Base-by-base conservation (phyloP, 257 asterid genomes). In the Ajuga chamaepitys region DNA sequence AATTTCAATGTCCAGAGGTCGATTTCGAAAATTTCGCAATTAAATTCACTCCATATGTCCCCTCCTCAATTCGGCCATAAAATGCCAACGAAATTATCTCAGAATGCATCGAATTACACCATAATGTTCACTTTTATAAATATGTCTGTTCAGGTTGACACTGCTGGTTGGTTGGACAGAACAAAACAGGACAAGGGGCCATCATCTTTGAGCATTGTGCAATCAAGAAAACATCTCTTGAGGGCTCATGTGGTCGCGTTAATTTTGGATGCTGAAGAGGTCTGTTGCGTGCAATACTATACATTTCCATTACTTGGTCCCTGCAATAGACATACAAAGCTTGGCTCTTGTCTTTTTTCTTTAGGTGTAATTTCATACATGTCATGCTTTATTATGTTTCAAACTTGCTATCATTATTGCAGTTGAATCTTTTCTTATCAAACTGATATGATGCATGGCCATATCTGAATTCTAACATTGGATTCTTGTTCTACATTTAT, bases 81-180 rank as follows among this genome's bases (percentile, higher is more conserved):
- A 22, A 18, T 56, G n/a, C 30, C 9, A 25, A n/a, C 13, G 13
- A 45, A n/a, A 44, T 21, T 62, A 2, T 67, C 28, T 67, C 4
- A 0, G 58, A 41, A 13, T 34, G n/a, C 73, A 13, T 46, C 21
- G 5, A 68, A 58, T 32, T 9, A 10, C 35, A 26, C 8, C 42
- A 22, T n/a, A 47, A 46, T 28, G 7, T 25, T 30, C 60, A 35
- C 14, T 50, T 58, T 53, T n/a, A 51, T 24, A 21, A 25, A 10
- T 72, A 35, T 78, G 70, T 62, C 64, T 41, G 62, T 70, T 76
- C 77, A 91, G 98, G 98, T 93, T 70, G 97, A 89, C 75, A 93
- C 99, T 9, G 97, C 99, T 56, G 99, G 99, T 68, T 93, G 99
- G 99, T 75, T 93, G 85, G 97, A 82, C 62, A 86, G 99, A 78